A percentile compares a stretch with the other conserved stretches of the same genome.
These are phyloP conservation scores for Cercis canadensis DNA, from an alignment of 306 rosid species.

Conservation along the genomic window DNA sequence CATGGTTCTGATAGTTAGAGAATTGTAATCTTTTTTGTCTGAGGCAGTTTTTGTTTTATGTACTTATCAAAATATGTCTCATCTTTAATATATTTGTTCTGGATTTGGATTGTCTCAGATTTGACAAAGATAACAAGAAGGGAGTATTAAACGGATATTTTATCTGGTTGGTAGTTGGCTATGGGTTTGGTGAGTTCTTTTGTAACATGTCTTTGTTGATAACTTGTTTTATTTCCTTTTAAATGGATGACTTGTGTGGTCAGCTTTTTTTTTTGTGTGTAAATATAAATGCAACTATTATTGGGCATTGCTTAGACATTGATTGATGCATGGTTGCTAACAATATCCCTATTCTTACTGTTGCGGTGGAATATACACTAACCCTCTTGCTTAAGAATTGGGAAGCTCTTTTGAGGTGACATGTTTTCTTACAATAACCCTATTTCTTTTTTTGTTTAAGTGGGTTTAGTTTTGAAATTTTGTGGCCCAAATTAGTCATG, in stretches of 20 bases:
- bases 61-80: constrained; percentile 13
- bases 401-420: too few relatives aligned
- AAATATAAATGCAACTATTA: constrained; percentile 16
- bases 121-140: constrained; percentile 78
- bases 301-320: constrained; percentile 16
- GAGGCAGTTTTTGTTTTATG: background rate
- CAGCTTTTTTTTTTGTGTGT: too few relatives aligned
- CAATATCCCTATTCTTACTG: too few relatives aligned
- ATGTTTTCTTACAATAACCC: too few relatives aligned
- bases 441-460: too few relatives aligned
- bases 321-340: too few relatives aligned
- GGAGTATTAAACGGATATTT: constrained; percentile 60
- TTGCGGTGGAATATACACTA: too few relatives aligned
- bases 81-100: constrained; percentile 25
- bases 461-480: too few relatives aligned
- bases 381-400: too few relatives aligned
- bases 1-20: background rate
- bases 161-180: constrained; percentile 82
- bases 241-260: background rate
- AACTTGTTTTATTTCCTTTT: constrained; percentile 5
- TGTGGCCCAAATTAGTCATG: too few relatives aligned
- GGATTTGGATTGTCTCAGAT: constrained; percentile 64
- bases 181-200: constrained; percentile 76
- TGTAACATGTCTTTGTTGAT: constrained; percentile 25
- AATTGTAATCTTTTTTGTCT: constrained; percentile 12